Conservation (phyloP, 768 basidiomycete species). For the Tricholoma sp. region DNA sequence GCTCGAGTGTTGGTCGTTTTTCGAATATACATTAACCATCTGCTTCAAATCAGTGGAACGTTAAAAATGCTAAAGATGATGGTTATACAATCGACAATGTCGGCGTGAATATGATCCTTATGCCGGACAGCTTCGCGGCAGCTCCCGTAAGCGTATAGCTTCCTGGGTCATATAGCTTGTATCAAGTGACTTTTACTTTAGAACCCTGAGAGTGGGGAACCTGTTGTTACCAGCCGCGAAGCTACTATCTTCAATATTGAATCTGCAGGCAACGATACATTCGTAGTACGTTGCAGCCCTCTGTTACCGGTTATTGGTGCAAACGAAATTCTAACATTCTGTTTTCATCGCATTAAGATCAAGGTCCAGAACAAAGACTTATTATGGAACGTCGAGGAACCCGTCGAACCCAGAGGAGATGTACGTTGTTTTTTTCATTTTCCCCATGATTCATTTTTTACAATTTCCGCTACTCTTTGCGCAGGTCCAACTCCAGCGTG, state of each 20-base stretch:
- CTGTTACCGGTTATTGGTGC: neutral
- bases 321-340: neutral
- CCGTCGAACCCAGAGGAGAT: neutral
- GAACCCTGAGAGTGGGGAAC: neutral
- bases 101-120: neutral
- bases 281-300: neutral
- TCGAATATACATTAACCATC: neutral
- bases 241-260: neutral
- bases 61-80: neutral
- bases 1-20: neutral
- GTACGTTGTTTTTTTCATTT: neutral
- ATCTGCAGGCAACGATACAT: neutral
- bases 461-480: no score
- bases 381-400: neutral
- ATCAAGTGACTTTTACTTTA: neutral
- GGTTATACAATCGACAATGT: neutral
- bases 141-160: neutral
- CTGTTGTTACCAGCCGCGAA: neutral
- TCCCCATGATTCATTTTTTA: no score
- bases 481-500: no score
- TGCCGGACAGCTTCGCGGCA: neutral
- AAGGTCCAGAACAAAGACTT: neutral
- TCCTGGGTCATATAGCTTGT: neutral
- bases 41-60: neutral
- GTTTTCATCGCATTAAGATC: neutral